Base-by-base conservation (phyloP, 2,329 filamentous ascomycete genomes). In the Lasiodiplodia citricola region DNA sequence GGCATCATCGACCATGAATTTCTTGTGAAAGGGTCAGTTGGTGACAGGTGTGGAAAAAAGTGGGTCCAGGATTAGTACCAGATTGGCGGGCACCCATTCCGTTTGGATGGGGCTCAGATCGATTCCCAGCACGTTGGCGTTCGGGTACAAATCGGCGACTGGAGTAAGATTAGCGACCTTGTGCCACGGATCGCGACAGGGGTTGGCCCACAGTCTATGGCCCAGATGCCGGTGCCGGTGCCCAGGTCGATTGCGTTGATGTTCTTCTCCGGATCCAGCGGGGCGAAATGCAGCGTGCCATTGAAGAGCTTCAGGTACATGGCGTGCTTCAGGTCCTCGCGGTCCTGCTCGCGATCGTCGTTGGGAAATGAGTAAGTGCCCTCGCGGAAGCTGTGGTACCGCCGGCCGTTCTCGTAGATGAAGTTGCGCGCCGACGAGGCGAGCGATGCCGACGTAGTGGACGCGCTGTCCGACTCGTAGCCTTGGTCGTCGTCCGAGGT, bases 151-250 rank as follows among this genome's bases (percentile, higher is more conserved):
- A 25, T 71, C 70, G 44, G 70, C 69, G 47, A 71, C 68, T 69
- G 56, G 18, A 5, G 28, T 10, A 37, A 31, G 47, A 50, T 65
- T 47, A 65, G 67, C 51, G 41, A 51, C 41, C 16, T 21, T 56
- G 63, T 51, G 54, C 44, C 54, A 44, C 31, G 23, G 56, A 52
- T 47, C 57, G 51, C 38, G 54, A 44, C 57, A 44, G 13, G 58
- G 18, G 37, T 28, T 37, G 57, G 66, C 69, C 37, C 52, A 70
- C 70, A 69, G 47, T 88, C 86, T 66, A 88, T 87, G 11, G 86
- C 85, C 87, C 87, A 88, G 7, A 87, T 86, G 2, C 87, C 87
- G 0, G 86, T 88, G 2, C 87, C 87, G 0, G 87, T 88, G 16
- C 86, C 87, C 55, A 88, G 82, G 71, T 88, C 87, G n/a, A 88